phyloP scores from a whole-genome alignment of 305 asterid species.

The Nicotiana rustica region DNA sequence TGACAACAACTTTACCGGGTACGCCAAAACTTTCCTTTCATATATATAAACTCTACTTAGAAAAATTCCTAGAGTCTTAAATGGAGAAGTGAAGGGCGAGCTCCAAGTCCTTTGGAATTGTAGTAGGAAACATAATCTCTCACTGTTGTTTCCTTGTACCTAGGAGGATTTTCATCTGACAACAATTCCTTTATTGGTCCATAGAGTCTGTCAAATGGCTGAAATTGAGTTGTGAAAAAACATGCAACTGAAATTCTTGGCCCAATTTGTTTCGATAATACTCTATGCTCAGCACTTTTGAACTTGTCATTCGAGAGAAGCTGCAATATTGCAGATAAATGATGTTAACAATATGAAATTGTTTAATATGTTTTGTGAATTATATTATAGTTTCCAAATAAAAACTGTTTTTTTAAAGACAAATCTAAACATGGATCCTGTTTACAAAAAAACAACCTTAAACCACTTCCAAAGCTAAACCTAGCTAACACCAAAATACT shows the following conservation, averaged over 20 bases:
- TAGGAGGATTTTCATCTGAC: slow-evolving; percentile 45
- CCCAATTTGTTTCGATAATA: slow-evolving; percentile 39
- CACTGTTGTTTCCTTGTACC: slow-evolving; percentile 42
- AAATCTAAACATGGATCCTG: too few species aligned
- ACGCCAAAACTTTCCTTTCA: too few species aligned
- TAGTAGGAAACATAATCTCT: slow-evolving; percentile 26
- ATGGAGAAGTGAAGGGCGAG: background rate
- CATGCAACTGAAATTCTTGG: slow-evolving; percentile 48
- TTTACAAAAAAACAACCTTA: too few species aligned
- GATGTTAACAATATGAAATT: background rate
- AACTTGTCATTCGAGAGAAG: slow-evolving; percentile 49
- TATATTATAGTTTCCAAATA: too few species aligned
- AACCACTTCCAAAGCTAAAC: too few species aligned
- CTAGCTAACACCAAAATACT: too few species aligned
- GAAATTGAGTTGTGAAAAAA: slow-evolving; percentile 38
- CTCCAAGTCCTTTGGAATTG: slow-evolving; percentile 36
- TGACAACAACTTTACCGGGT: too few species aligned
- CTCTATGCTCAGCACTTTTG: slow-evolving; percentile 53
- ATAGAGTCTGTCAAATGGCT: slow-evolving; percentile 31
- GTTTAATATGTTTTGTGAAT: background rate
- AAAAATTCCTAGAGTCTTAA: background rate
- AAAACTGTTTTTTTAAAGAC: too few species aligned
- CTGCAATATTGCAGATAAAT: slow-evolving; percentile 28
- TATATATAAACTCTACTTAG: background rate
- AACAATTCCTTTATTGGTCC: slow-evolving; percentile 53